Evolutionary conservation across 768 basidiomycete species (phyloP).

Genomic region (Rhizopogon rudus): DNA sequence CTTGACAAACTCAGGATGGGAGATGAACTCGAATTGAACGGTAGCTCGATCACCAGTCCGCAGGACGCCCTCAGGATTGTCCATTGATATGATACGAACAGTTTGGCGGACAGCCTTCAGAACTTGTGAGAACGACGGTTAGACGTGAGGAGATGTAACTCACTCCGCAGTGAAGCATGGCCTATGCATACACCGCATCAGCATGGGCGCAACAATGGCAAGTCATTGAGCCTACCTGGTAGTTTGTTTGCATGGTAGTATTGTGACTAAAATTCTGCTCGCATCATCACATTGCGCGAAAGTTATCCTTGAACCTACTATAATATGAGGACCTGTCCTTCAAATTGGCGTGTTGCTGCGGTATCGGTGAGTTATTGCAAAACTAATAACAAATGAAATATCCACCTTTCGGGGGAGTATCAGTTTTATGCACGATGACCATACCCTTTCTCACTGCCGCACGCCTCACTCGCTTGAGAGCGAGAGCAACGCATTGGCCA

Average conservation of each 20-base stretch:
- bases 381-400: not conserved
- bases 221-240: slow-evolving; percentile 54
- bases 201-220: not conserved
- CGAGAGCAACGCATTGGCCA: slow-evolving; percentile 92
- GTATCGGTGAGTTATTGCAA: not conserved
- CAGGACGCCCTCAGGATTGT: slow-evolving; percentile 83
- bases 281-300: not conserved
- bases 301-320: slow-evolving; percentile 50
- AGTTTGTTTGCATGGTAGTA: slow-evolving; percentile 88
- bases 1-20: slow-evolving; percentile 88
- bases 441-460: slow-evolving; percentile 88
- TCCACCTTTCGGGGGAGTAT: slow-evolving; percentile 70
- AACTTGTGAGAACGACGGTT: slow-evolving; percentile 2
- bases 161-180: slow-evolving; percentile 92
- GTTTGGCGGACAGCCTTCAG: slow-evolving; percentile 86
- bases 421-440: slow-evolving; percentile 83
- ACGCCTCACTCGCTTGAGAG: slow-evolving; percentile 83
- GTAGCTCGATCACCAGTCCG: slow-evolving; percentile 94
- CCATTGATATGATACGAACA: slow-evolving; percentile 85
- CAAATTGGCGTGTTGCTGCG: slow-evolving; percentile 76
- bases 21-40: slow-evolving; percentile 93
- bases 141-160: slow-evolving; percentile 16
- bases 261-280: slow-evolving; percentile 56
- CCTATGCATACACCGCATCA: slow-evolving; percentile 32
- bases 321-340: slow-evolving; percentile 89